Base-by-base conservation (phyloP, 495 filamentous ascomycete species). In the Stereocaulon alpinum region DNA sequence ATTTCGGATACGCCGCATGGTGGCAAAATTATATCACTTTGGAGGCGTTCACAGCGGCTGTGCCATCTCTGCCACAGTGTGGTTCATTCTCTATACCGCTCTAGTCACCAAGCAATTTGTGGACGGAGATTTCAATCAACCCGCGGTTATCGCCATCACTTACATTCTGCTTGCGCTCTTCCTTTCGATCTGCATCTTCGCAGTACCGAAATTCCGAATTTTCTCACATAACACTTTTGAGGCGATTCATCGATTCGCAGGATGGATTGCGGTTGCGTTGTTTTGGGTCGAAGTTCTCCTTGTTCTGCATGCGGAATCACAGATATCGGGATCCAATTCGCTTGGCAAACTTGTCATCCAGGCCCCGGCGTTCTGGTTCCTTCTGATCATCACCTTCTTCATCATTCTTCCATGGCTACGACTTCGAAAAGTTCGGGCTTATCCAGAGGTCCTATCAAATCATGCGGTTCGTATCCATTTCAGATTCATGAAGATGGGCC, bases 1-100 rank as follows among this genome's bases (percentile, higher is more conserved):
- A 0, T 72, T 89, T 40, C 71, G 75, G 41, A 70, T 88, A 45
- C 85, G 88, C 34, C 77, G 76, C 0, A 71, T 82, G n/a, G 77
- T 80, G 0, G 84, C 86, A 32, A 88, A 89, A 64, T 76, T 88
- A 4, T 91, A 89, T 67, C 82, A 87, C 43, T 86, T 86, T 68
- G 88, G 88, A 32, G 88, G 88, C 17, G 75, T 89, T 9, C 88
- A 91, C 66, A 86, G 80, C 63, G 85, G 85, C 20, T 85, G 84
- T 52, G 86, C 83, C 22, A 74, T 87, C 4, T 82, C 83, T 15
- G 79, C 84, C 2, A 76, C 83, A 0, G 67, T 84, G 29, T 93
- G 88, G 88, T 90, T 87, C 70, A 64, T 82, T 27, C 78, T 78
- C 55, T 77, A 80, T 41, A 77, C 81, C 18, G 72, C 70, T 22